Base-by-base conservation (phyloP, 1,284 basidiomycete genomes). In the Neonothopanus nambi region DNA sequence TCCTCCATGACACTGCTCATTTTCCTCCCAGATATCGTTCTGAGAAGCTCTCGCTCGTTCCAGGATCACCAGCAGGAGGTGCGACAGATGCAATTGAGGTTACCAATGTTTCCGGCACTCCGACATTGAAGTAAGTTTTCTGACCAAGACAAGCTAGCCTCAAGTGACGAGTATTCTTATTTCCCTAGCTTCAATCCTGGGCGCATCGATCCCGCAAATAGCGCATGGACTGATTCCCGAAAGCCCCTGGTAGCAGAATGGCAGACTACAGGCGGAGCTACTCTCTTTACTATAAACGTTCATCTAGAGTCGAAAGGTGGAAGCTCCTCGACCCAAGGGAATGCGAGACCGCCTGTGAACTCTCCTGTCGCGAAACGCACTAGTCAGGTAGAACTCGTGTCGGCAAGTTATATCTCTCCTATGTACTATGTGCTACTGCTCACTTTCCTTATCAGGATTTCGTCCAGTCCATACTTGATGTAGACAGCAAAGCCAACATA, bases 221-320 rank as follows among this genome's bases (percentile, higher is more conserved):
- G 64, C 15, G 82, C 80, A 4, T 87, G 84, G 83, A 70, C 70
- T n/a, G 70, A 72, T 18, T 78, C 82, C 6, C 76, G 84, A 48
- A 86, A 87, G 63, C 84, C 85, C 0, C 70, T 87, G 13, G 82
- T 78, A 5, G 82, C 82, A 1, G 73, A 75, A 44, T 85, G 82
- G 81, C 64, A 74, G 57, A 82, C 80, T 1, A 56, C 67, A 4
- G 63, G 64, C 4, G 81, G 81, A 11, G 57, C 69, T 9, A 70
- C 73, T 3, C 74, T 85, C 58, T 84, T 79, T 66, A 84, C 83
- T 5, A 71, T 86, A 56, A 84, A 85, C 61, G 69, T 85, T 7
- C 84, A 87, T 62, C 71, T 82, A 49, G 76, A 75, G 41, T 80
- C 83, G 18, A 87, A 87, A 64, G 74, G 74, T 30, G 82, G 79